Evolutionary conservation across 805 yeast species (phyloP), one percentile per base, ranked within the genome.

Genomic region (Osmozyma mogii): DNA sequence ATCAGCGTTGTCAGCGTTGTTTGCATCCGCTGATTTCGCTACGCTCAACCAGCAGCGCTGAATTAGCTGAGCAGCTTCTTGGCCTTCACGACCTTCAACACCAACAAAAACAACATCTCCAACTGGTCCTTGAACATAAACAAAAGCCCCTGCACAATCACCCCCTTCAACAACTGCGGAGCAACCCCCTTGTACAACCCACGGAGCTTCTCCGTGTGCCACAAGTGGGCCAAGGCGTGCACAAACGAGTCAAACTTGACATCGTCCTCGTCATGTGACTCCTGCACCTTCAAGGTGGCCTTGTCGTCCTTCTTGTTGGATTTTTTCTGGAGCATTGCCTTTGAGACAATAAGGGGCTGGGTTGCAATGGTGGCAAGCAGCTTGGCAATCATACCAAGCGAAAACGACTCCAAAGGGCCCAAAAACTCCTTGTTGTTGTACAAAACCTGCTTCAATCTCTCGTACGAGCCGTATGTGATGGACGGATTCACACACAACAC

Each of bases 281-380:
- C 53, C 15, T 42, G 43, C 9, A 44, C 39, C 15, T 41, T 38
- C 18, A 26, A 25, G 4, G 34, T 39, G 11, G 28, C 44, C 18
- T 34, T 27, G 13, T 31, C 38, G 9, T 18, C 24, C 6, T 37
- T 27, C 37, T 48, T 14, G 29, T 45, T 37, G 16, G 37, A 33
- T 39, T 63, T 62, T 54, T 62, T 63, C 56, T 84, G 95, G 37
- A 84, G 70, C 72, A 82, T 72, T 10, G 82, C 89, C 55, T 84
- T 84, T 9, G 94, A 76, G 1, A 84, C 82, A 47, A 84, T 84
- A 53, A 84, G 61, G 3, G 95, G 95, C 58, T 84, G 94, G 0
- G 95, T 84, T 3, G 75, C 66, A 9, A 84, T 26, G 0, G 95
- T 84, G 5, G 95, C 94, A 50, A 82, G 55, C 37, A 82, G 70